Evolutionary conservation across 352 stramenopile genomes (phyloP).

Genomic region (Discostella stelligera): DNA sequence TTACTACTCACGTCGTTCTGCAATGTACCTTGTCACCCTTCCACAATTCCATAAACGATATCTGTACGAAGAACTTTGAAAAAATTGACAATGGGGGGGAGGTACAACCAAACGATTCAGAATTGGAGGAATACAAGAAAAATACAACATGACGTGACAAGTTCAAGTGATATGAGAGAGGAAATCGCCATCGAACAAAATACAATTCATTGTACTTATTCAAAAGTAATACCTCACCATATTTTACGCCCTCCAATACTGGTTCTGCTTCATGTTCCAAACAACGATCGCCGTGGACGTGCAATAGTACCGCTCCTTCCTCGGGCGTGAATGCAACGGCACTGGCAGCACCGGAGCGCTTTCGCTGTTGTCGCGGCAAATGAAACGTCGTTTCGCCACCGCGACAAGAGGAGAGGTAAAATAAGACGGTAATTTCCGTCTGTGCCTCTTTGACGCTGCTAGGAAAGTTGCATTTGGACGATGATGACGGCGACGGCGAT

Average conservation of each 20-base stretch:
- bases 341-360: constrained; percentile 11
- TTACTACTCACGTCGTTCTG: background rate
- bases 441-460: constrained; percentile 29
- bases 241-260: constrained; percentile 71
- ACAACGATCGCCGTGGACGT: constrained; percentile 73
- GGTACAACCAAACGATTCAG: background rate
- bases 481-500: background rate
- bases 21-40: background rate
- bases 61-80: constrained; percentile 65
- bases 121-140: constrained; percentile 4
- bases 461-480: background rate
- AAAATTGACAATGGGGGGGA: background rate
- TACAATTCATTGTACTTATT: background rate
- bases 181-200: background rate
- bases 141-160: background rate
- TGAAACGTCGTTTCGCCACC: constrained; percentile 74
- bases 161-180: background rate
- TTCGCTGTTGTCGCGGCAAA: constrained; percentile 21
- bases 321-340: constrained; percentile 58
- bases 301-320: constrained; percentile 63
- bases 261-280: constrained; percentile 71
- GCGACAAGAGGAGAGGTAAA: constrained; percentile 71
- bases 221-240: constrained; percentile 36
- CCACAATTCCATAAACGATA: constrained; percentile 64
- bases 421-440: constrained; percentile 73